Percentiles rank a stretch among this genome's conserved stretches.
These are phyloP conservation scores for Daldinia loculata DNA, from an alignment of 495 filamentous ascomycete genomes.

Conservation along the genomic window DNA sequence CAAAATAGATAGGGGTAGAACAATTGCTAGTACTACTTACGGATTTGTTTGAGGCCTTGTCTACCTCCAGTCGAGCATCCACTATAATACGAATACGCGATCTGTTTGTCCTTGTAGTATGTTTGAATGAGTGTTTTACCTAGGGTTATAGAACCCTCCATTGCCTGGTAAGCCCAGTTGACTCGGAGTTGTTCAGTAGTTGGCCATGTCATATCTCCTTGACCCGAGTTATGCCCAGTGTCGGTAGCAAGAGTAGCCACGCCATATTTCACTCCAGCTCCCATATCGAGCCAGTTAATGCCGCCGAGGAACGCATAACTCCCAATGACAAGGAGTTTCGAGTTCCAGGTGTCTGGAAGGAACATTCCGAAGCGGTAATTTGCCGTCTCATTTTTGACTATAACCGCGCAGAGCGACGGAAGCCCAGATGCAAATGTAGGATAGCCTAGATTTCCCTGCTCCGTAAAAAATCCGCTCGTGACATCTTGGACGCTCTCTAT, in stretches of 20 bases:
- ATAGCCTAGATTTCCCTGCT: conserved; percentile 50
- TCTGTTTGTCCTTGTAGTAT: conserved; percentile 34
- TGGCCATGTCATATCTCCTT: conserved; percentile 58
- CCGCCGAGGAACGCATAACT: conserved; percentile 59
- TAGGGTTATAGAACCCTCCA: conserved; percentile 53
- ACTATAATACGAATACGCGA: conserved; percentile 52
- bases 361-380: conserved; percentile 62
- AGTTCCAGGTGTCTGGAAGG: conserved; percentile 61
- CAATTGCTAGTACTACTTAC: neutral
- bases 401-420: conserved; percentile 59
- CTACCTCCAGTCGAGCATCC: conserved; percentile 63
- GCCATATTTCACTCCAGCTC: conserved; percentile 52
- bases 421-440: conserved; percentile 53
- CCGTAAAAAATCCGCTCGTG: conserved; percentile 41
- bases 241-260: conserved; percentile 66
- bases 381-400: conserved; percentile 57
- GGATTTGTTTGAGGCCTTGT: conserved; percentile 58
- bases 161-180: conserved; percentile 56
- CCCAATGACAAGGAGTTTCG: conserved; percentile 52
- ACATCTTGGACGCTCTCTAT: conserved; percentile 37
- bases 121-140: conserved; percentile 47
- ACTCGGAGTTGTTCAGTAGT: conserved; percentile 48
- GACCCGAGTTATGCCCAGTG: conserved; percentile 61
- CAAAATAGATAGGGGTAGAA: neutral
- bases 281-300: conserved; percentile 64